Conservation (phyloP, 306 rosid genomes). For the Vigna hirtella region DNA sequence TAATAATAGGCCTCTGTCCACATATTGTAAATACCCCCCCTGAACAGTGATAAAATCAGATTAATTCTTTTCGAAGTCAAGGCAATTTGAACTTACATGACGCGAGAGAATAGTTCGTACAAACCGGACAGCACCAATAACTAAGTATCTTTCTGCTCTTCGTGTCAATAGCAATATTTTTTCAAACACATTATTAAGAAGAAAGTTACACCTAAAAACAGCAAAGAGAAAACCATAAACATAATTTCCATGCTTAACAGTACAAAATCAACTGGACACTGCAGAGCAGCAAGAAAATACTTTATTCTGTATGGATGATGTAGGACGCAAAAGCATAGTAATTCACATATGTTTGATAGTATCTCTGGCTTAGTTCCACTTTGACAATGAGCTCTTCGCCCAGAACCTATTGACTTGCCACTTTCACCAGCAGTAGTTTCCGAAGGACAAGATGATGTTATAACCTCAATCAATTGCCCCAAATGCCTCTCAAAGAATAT, state of each 20-base stretch:
- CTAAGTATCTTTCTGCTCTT: slow-evolving; percentile 82
- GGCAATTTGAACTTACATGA: slow-evolving; percentile 61
- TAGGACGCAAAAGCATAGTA: slow-evolving; percentile 93
- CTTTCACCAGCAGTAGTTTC: slow-evolving; percentile 58
- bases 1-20: not conserved
- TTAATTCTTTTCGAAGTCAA: not conserved
- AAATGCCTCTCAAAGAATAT: slow-evolving; percentile 92
- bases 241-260: slow-evolving; percentile 20
- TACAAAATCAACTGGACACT: slow-evolving; percentile 27
- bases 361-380: slow-evolving; percentile 82
- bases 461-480: slow-evolving; percentile 80
- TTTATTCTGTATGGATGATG: slow-evolving; percentile 97
- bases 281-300: slow-evolving; percentile 60
- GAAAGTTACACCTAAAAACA: slow-evolving; percentile 78
- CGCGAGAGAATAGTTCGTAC: slow-evolving; percentile 86
- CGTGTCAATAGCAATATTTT: slow-evolving; percentile 76
- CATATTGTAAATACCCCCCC: not conserved
- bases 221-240: slow-evolving; percentile 36
- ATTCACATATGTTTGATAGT: slow-evolving; percentile 85
- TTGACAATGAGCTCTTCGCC: slow-evolving; percentile 54
- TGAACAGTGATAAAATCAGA: not conserved
- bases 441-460: slow-evolving; percentile 72
- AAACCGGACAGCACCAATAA: slow-evolving; percentile 94
- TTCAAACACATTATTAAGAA: slow-evolving; percentile 71
- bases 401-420: slow-evolving; percentile 50